Evolutionary conservation across 257 asterid species (phyloP).

Genomic region (Avicennia marina): DNA sequence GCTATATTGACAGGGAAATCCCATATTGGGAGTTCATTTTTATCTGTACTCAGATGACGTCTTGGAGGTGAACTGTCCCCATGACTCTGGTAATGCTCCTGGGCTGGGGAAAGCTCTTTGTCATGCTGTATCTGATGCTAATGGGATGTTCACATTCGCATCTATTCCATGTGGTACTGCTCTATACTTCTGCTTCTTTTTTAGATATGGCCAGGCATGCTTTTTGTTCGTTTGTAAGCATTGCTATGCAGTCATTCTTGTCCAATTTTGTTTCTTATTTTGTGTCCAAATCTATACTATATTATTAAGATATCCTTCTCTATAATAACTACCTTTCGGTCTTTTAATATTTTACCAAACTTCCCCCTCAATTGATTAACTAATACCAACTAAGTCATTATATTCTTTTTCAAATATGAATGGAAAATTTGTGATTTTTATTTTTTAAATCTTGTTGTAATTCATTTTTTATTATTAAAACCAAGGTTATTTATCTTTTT

Average conservation of each 20-base stretch:
- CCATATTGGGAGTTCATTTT: slow-evolving; percentile 90
- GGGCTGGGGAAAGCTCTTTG: slow-evolving; percentile 83
- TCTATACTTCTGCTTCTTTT: slow-evolving; percentile 10
- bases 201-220: slow-evolving; percentile 1
- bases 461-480: too few relatives aligned
- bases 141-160: slow-evolving; percentile 76
- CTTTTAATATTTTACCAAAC: too few relatives aligned
- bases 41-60: slow-evolving; percentile 87
- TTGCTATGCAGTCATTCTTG: neutral
- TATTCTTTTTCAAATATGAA: too few relatives aligned
- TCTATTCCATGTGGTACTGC: slow-evolving; percentile 84
- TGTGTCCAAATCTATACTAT: too few relatives aligned
- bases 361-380: too few relatives aligned
- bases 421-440: too few relatives aligned
- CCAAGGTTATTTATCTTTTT: too few relatives aligned
- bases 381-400: too few relatives aligned
- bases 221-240: slow-evolving; percentile 8
- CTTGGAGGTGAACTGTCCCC: slow-evolving; percentile 69
- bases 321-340: too few relatives aligned
- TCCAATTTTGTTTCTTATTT: slow-evolving; percentile 4
- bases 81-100: slow-evolving; percentile 69
- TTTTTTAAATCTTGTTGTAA: too few relatives aligned
- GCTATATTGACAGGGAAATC: slow-evolving; percentile 70
- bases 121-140: slow-evolving; percentile 83
- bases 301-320: too few relatives aligned